Evolutionary conservation across 1,139 yeast genomes (phyloP).

Genomic region (Saccharomyces hybrid): DNA sequence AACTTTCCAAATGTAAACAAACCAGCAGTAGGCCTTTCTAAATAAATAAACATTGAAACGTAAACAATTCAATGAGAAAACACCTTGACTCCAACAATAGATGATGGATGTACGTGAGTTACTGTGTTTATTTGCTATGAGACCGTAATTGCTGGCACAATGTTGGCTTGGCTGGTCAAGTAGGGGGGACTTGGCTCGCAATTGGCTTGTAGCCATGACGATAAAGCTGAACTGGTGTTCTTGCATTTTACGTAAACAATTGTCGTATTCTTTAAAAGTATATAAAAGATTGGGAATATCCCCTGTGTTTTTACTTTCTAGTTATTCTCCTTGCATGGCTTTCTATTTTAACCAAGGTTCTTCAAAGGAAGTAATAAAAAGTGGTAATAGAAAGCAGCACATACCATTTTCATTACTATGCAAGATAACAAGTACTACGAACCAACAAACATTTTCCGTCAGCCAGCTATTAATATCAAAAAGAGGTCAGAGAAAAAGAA

Average conservation of each 20-base stretch:
- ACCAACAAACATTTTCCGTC: conserved; percentile 24
- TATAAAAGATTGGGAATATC: background rate
- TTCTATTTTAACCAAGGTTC: background rate
- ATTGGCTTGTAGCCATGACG: background rate
- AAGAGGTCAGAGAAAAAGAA: conserved; percentile 7
- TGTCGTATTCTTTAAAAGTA: background rate
- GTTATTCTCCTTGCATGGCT: background rate
- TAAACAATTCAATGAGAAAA: background rate
- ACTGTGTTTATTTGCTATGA: no score
- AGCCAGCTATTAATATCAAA: conserved; percentile 21
- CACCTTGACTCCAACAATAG: background rate
- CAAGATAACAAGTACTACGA: conserved; percentile 14
- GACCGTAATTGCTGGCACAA: background rate
- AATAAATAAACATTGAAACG: background rate
- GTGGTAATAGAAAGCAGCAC: background rate
- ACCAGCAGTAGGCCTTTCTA: background rate
- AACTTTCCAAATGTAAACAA: background rate
- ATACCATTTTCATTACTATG: background rate
- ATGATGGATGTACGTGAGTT: background rate
- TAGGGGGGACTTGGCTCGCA: background rate
- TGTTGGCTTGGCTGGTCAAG: background rate
- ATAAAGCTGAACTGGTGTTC: background rate
- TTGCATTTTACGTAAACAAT: background rate
- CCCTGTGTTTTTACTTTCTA: background rate
- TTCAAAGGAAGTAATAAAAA: background rate